Evolutionary conservation across 352 stramenopile genomes (phyloP).

Genomic region (Globisporangium lucens): DNA sequence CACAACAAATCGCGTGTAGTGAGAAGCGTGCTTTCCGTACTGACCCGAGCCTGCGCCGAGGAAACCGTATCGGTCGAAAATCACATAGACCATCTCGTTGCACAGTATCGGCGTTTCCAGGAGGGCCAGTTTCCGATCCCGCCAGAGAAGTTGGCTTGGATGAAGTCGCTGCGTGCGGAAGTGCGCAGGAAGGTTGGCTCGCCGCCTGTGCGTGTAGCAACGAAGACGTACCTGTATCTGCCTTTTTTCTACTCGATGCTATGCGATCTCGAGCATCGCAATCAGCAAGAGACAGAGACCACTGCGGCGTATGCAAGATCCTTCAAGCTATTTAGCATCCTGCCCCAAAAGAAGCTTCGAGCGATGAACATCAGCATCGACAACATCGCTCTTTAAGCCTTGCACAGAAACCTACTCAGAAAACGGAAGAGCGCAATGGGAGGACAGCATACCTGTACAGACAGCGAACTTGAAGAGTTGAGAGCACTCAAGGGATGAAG

Average conservation of each 20-base stretch:
- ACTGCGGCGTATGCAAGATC: not conserved
- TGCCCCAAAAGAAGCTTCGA: not conserved
- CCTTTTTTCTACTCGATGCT: not conserved
- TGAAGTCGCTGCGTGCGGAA: not conserved
- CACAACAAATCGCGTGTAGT: no score
- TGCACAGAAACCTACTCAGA: not conserved
- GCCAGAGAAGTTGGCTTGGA: not conserved
- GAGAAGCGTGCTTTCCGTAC: no score
- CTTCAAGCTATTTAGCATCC: not conserved
- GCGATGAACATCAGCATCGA: not conserved
- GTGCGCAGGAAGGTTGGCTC: not conserved
- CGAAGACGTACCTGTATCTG: not conserved
- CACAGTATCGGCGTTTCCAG: no score
- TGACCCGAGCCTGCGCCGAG: not conserved
- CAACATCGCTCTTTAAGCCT: not conserved
- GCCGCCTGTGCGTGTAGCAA: not conserved
- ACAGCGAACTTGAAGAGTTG: not conserved
- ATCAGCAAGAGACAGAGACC: not conserved
- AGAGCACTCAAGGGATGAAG: not conserved
- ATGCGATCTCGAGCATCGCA: not conserved
- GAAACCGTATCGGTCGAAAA: not conserved
- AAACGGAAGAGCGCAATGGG: not conserved
- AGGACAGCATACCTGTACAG: not conserved
- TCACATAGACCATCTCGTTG: no score
- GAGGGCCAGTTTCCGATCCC: not conserved